Evolutionary conservation across 345 rosid genomes (phyloP).

Genomic region (Brassica rapa): DNA sequence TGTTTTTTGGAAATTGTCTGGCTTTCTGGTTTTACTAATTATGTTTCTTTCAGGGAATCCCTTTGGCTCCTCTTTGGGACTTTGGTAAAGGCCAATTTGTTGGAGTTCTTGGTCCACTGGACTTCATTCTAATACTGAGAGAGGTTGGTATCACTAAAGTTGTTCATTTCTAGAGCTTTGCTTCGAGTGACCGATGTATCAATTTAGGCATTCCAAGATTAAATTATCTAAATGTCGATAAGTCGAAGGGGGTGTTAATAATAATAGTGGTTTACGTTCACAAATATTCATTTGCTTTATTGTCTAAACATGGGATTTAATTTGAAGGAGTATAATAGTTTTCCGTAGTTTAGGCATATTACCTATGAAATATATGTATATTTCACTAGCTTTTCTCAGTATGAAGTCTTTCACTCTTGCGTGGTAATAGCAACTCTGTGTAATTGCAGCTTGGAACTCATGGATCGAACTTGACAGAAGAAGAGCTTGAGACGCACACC

Average conservation of each 20-base stretch:
- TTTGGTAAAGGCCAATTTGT: constrained; percentile 65
- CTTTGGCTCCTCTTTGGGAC: constrained; percentile 90
- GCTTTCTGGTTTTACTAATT: constrained; percentile 36
- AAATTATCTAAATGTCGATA: not conserved
- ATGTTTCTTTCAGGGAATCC: constrained; percentile 60
- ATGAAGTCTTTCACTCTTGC: constrained; percentile 1
- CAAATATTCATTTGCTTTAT: constrained; percentile 3
- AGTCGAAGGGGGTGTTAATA: not conserved
- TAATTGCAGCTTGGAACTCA: constrained; percentile 72
- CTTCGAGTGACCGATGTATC: not conserved
- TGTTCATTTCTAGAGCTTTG: constrained; percentile 12
- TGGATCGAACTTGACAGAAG: constrained; percentile 88
- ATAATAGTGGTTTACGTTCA: not conserved
- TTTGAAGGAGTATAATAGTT: not conserved
- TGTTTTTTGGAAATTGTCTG: constrained; percentile 10
- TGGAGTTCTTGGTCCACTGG: constrained; percentile 79
- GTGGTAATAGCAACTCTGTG: constrained; percentile 23
- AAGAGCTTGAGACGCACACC: constrained; percentile 81
- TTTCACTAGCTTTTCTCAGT: constrained; percentile 18
- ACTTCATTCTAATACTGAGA: constrained; percentile 75
- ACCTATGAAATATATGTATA: constrained; percentile 11
- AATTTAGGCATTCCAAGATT: not conserved
- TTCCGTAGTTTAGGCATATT: not conserved
- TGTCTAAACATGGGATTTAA: not conserved
- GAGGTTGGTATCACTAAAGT: constrained; percentile 51